Evolutionary conservation across 2,329 filamentous ascomycete species (phyloP).

Genomic region (Phyllosticta citrichinensis): DNA sequence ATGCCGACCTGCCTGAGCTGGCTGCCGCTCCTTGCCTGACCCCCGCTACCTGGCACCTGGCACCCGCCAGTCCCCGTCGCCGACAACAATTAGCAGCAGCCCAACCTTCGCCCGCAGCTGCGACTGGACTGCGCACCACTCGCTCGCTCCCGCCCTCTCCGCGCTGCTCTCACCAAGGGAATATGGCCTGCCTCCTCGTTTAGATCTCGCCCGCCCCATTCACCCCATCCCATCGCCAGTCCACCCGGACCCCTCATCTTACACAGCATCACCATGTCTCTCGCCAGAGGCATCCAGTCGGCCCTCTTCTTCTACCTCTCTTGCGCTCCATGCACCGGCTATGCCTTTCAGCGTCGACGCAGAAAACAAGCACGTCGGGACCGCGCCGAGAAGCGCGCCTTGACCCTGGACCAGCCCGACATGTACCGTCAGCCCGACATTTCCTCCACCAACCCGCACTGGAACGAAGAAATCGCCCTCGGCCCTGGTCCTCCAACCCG

Average conservation of each 20-base stretch:
- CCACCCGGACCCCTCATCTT: background rate
- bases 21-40: background rate
- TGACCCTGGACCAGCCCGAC: slow-evolving; percentile 60
- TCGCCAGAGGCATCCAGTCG: slow-evolving; percentile 52
- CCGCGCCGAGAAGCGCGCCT: slow-evolving; percentile 52
- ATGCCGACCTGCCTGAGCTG: background rate
- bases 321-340: slow-evolving; percentile 68
- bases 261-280: slow-evolving; percentile 19
- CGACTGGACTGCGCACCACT: background rate
- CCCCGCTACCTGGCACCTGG: background rate
- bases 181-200: background rate
- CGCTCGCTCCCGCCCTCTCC: background rate
- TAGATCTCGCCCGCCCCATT: background rate
- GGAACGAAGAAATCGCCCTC: slow-evolving; percentile 75
- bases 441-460: slow-evolving; percentile 80
- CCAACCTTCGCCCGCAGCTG: background rate
- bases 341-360: slow-evolving; percentile 58
- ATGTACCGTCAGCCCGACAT: slow-evolving; percentile 71
- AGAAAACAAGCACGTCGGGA: slow-evolving; percentile 61
- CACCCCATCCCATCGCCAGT: background rate
- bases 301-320: slow-evolving; percentile 69
- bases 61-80: background rate
- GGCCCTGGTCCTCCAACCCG: slow-evolving; percentile 63
- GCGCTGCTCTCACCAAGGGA: background rate
- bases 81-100: background rate